Evolutionary conservation across 495 filamentous ascomycete species (phyloP), one percentile per base, ranked within the genome.

Genomic region (Penicillium nucicola): DNA sequence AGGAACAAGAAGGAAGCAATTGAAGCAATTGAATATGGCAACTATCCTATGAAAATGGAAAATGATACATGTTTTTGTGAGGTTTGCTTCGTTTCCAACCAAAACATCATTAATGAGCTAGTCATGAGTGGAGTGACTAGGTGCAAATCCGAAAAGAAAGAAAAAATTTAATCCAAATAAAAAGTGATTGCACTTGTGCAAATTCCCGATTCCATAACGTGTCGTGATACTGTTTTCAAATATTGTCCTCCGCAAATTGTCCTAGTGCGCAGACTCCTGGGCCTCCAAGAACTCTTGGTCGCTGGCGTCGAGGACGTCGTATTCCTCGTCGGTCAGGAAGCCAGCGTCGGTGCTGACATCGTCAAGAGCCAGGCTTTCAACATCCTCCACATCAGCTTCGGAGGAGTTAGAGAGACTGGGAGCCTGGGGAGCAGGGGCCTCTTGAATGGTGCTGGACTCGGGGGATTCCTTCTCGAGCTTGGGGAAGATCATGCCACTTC

Each of bases 321-420:
- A 98, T 72, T 98, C 93, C 59, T 97, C 93, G 56, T 98, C 93
- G 11, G 95, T 97, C 70, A 95, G 68, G 77, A 95, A 96, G 7
- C 84, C 87, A 43, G 74, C 69, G n/a, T 77, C 74, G 9, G 76
- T 74, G 14, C 70, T 77, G 11, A 80, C 79, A 36, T 88, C 88
- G 17, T 77, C 77, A 18, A 83, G 58, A 63, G 84, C 86, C 38
- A 81, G 57, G 57, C 75, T 81, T 59, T 89, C 87, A 41, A 88
- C 78, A 31, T 90, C 87, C 17, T 90, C 84, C 9, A 85, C 58
- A 44, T 84, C 81, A 35, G 68, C 69, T 41, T 78, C 80, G n/a
- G 74, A 80, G 12, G 62, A 50, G 23, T 57, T 69, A 28, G 71
- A 66, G 52, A 66, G 55, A 40, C 62, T 64, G 19, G 60, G 71